Percentiles rank a stretch among this genome's conserved stretches.
Conservation (phyloP, 257 asterid species). For the Cordia subcordata region DNA sequence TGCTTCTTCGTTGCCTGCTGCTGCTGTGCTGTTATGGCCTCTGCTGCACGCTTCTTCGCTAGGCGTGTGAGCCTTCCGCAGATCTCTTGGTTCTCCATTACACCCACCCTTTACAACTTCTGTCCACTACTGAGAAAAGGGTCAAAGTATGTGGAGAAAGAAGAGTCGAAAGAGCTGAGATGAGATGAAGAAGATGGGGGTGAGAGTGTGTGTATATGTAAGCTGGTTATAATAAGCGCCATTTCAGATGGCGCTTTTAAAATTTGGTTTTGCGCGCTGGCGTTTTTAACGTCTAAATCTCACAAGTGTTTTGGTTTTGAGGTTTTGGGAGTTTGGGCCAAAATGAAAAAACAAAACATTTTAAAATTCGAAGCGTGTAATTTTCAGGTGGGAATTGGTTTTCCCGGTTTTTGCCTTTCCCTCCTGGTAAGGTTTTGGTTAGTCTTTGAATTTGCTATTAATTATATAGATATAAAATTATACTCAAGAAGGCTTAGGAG, state of each 20-base stretch:
- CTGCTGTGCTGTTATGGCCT: slow-evolving; percentile 9
- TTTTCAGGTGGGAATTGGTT: background rate
- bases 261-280: background rate
- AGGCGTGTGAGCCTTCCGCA: slow-evolving; percentile 10
- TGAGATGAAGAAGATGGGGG: background rate
- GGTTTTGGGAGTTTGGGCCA: background rate
- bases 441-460: background rate
- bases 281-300: background rate
- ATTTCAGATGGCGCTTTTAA: background rate
- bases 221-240: background rate
- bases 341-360: background rate
- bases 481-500: too few relatives aligned
- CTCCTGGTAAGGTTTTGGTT: background rate
- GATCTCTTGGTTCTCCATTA: slow-evolving; percentile 20
- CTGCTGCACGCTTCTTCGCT: slow-evolving; percentile 27
- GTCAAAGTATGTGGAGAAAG: background rate
- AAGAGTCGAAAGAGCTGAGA: background rate
- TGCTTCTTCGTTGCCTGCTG: slow-evolving; percentile 10
- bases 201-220: background rate
- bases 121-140: slow-evolving; percentile 12
- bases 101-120: background rate
- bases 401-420: background rate
- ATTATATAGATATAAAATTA: too few relatives aligned
- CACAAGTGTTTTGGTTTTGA: too few relatives aligned
- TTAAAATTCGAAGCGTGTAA: background rate